A percentile compares a stretch with the other conserved stretches of the same genome.
phyloP scores from a whole-genome alignment of 2,329 filamentous ascomycete species.

The Coniochaeta pulveracea region DNA sequence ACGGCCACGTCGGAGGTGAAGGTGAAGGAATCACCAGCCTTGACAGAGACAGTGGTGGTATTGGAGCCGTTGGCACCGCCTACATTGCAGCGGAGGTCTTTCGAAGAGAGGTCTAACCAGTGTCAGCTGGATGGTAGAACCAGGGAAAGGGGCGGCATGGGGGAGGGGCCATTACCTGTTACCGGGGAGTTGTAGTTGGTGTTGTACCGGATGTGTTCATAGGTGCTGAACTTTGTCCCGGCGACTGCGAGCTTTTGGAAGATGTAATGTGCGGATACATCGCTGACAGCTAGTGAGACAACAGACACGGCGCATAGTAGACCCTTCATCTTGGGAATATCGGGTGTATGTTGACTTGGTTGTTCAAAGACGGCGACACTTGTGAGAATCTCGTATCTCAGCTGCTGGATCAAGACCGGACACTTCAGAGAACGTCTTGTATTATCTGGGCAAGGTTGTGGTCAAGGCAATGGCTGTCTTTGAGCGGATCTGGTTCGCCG shows the following conservation, averaged over 20 bases:
- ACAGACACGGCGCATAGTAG: conserved; percentile 13
- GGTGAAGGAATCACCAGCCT: conserved; percentile 26
- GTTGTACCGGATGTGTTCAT: conserved; percentile 32
- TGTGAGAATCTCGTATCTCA: too few relatives aligned
- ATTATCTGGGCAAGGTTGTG: too few relatives aligned
- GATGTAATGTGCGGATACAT: conserved; percentile 27
- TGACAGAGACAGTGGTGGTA: conserved; percentile 23
- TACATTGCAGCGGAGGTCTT: conserved; percentile 29
- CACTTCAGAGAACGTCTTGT: too few relatives aligned
- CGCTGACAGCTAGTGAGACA: conserved; percentile 20
- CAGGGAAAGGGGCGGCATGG: background rate
- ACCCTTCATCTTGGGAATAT: conserved; percentile 19
- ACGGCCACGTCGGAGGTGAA: conserved; percentile 27
- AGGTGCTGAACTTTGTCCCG: conserved; percentile 19
- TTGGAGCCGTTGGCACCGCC: conserved; percentile 21
- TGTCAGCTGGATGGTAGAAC: too few relatives aligned
- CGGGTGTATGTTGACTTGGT: background rate
- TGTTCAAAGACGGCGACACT: too few relatives aligned
- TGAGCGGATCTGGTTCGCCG: too few relatives aligned
- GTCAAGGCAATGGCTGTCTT: too few relatives aligned
- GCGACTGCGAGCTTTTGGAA: conserved; percentile 25
- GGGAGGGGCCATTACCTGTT: conserved; percentile 15
- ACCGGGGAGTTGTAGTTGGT: conserved; percentile 36
- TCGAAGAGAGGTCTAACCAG: conserved; percentile 21
- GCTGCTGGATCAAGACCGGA: too few relatives aligned